These are phyloP conservation scores for Westerdykella sp. DNA, from an alignment of 2,329 filamentous ascomycete species.

Conservation along the genomic window DNA sequence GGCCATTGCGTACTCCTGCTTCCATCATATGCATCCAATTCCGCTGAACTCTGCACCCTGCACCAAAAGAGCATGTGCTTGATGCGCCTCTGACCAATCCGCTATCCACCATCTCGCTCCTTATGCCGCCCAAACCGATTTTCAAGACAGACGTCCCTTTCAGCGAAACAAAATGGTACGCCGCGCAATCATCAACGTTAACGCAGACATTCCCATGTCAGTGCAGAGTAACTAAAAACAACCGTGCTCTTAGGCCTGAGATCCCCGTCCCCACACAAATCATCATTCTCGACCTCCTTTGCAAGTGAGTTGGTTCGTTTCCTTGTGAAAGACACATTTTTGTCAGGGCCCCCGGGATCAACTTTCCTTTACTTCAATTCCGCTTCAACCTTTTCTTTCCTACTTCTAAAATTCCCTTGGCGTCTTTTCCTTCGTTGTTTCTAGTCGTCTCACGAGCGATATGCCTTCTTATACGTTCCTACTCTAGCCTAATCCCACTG, in stretches of 20 bases:
- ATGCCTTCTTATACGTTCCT: too few species aligned
- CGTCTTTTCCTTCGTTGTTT: too few species aligned
- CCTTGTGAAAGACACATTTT: background rate
- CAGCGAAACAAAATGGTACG: conserved; percentile 55
- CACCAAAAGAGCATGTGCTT: too few species aligned
- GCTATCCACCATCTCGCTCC: background rate
- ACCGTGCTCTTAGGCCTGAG: conserved; percentile 49
- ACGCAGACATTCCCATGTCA: background rate
- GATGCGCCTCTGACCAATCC: conserved; percentile 43
- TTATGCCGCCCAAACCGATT: conserved; percentile 43
- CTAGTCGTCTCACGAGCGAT: too few species aligned
- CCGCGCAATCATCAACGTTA: background rate
- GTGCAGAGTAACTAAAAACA: conserved; percentile 5
- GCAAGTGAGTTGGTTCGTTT: conserved; percentile 47
- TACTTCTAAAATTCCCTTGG: too few species aligned
- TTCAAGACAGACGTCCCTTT: conserved; percentile 63
- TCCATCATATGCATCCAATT: too few species aligned
- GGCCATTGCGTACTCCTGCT: too few species aligned
- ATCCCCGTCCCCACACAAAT: conserved; percentile 55
- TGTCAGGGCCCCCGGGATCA: conserved; percentile 6
- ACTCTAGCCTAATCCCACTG: background rate
- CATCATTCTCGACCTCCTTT: conserved; percentile 60
- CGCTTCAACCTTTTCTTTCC: too few species aligned
- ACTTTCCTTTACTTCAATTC: background rate
- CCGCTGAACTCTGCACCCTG: too few species aligned